Evolutionary conservation across 2,329 filamentous ascomycete genomes (phyloP), one percentile per base, ranked within the genome.

Genomic region (Emydomyces testavorans): DNA sequence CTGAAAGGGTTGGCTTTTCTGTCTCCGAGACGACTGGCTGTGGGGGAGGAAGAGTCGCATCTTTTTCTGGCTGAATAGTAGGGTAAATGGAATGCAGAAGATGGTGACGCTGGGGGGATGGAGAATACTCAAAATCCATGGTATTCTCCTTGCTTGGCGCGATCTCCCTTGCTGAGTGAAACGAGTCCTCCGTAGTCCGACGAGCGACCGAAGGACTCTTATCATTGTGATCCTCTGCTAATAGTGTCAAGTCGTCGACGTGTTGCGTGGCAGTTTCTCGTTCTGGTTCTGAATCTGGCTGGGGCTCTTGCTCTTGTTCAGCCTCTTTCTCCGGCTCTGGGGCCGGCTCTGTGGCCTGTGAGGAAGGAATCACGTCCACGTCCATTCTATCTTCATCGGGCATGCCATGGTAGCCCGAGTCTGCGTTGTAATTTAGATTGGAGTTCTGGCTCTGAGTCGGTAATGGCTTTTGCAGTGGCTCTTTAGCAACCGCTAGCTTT

Each of bases 401-500:
- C 60, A 71, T 66, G 34, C 67, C 69, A 61, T 72, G 68, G 48
- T 72, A 72, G 7, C 70, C 70, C 0, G 70, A 72, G 52, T 71
- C 68, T 3, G 66, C 66, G 45, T 70, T 68, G 37, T 64, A 65
- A 40, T 62, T 61, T 1, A 62, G 57, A 48, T 66, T 65, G 1
- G 65, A 66, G 54, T 66, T 69, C 51, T 64, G 50, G 32, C 62
- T 62, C 34, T 62, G 53, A 4, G 59, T 60, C 29, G 60, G 57
- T 26, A 53, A 53, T 32, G 50, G 56, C 48, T 51, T 48, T 20
- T 47, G 42, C 29, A 53, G 54, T 20, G 50, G 34, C 13, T 46
- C 46, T 11, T 54, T 50, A 2, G 43, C 37, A 57, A 36, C 50
- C 8, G 49, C 49, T 13, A 59, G 56, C 24, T 64, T 67, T 1